Evolutionary conservation across 306 rosid genomes (phyloP), one percentile per base, ranked within the genome.

Genomic region (Cicer pinnatifidum): DNA sequence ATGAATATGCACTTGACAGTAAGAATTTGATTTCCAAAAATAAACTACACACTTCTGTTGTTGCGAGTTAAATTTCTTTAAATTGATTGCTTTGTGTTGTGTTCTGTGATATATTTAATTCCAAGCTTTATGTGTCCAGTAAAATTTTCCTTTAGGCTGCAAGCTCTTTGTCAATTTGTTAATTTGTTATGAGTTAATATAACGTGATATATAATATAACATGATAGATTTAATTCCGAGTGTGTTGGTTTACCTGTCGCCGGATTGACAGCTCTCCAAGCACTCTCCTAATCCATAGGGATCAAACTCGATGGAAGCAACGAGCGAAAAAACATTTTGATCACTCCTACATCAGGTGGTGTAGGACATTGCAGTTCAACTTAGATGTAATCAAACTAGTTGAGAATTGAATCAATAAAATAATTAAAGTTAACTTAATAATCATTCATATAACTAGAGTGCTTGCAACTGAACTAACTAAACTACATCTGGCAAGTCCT

Each of bases 271-370:
- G 96, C 96, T 73, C 89, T 61, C 71, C 91, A 83, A 57, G 87
- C 88, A 11, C 68, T 92, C 75, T 79, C 97, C 16, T 73, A 84
- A 73, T 65, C 71, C 12, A 84, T 77, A 1, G 88, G 85, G 33
- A 41, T 92, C 69, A 86, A 85, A 39, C 89, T 91, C 9, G 87
- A 89, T 3, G 82, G 88, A 67, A 83, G 66, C 9, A 85, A 90
- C 0, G 68, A 73, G 20, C 75, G 60, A 54, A 74, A 74, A 28
- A 92, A 87, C 82, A 53, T 92, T 58, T 70, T 92, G 80, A 16
- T 92, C 56, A 92, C 98, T 8, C 97, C 96, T 15, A 95, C 96
- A 69, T 92, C 91, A 0, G 96, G 98, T 5, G 98, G 98, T 33
- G 95, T 92, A 38, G 98, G 96, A 6, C 95, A 87, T 19, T 48